phyloP scores from a whole-genome alignment of 495 filamentous ascomycete genomes.

The Acidiella bohemica region DNA sequence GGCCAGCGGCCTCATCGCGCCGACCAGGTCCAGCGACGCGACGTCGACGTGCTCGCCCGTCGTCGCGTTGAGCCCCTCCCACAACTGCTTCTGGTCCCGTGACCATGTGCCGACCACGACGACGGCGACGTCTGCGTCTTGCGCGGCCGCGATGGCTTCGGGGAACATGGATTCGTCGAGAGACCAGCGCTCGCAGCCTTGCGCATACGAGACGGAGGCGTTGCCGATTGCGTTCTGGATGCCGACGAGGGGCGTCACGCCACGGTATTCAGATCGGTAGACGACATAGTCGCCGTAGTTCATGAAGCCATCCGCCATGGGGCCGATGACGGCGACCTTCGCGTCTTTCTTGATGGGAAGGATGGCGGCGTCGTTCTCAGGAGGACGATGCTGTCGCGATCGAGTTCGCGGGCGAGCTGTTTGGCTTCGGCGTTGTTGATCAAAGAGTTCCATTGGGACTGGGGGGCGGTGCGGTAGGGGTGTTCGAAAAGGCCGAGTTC shows the following conservation, averaged over 20 bases:
- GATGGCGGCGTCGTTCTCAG: constrained; percentile 54
- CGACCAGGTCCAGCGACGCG: constrained; percentile 47
- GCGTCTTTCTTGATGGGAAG: constrained; percentile 51
- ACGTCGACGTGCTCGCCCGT: constrained; percentile 62
- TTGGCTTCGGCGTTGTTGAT: constrained; percentile 55
- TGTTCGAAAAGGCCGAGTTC: constrained; percentile 54
- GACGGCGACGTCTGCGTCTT: constrained; percentile 53
- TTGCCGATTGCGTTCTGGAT: constrained; percentile 46
- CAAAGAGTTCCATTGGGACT: constrained; percentile 37
- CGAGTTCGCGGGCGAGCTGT: constrained; percentile 50
- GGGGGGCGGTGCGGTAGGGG: constrained; percentile 43
- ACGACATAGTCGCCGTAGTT: constrained; percentile 17
- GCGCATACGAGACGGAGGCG: constrained; percentile 44
- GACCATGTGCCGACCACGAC: constrained; percentile 63
- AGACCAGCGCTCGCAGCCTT: constrained; percentile 63
- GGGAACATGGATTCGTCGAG: constrained; percentile 48
- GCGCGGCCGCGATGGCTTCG: constrained; percentile 47
- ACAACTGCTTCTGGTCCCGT: constrained; percentile 54
- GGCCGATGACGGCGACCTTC: constrained; percentile 57
- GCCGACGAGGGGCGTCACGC: constrained; percentile 42
- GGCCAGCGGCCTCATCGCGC: constrained; percentile 53
- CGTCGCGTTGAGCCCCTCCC: constrained; percentile 54
- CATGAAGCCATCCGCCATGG: constrained; percentile 46
- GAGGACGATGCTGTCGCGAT: constrained; percentile 59
- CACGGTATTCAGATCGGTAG: constrained; percentile 3